Evolutionary conservation across 1,139 yeast species (phyloP).

Genomic region (Diutina neorugosa): DNA sequence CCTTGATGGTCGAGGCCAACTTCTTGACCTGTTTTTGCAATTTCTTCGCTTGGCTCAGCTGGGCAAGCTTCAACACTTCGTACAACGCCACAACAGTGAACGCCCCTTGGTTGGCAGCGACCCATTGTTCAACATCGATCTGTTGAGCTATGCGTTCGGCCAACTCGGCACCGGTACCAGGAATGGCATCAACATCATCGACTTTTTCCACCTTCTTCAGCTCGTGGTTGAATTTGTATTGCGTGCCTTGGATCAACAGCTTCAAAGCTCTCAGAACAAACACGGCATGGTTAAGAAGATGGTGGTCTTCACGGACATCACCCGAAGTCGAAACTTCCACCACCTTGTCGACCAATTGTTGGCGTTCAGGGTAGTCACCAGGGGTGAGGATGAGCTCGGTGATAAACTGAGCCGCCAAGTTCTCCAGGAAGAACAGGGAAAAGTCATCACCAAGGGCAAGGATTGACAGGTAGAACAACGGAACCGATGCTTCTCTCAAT

Average conservation of each 20-base stretch:
- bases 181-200: slow-evolving; percentile 34
- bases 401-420: slow-evolving; percentile 74
- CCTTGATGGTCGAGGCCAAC: slow-evolving; percentile 34
- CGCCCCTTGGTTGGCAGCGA: slow-evolving; percentile 74
- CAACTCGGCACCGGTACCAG: slow-evolving; percentile 51
- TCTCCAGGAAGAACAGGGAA: slow-evolving; percentile 41
- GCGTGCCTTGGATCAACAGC: slow-evolving; percentile 64
- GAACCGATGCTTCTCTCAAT: slow-evolving; percentile 52
- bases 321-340: slow-evolving; percentile 49
- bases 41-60: slow-evolving; percentile 22
- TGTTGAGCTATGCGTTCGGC: slow-evolving; percentile 39
- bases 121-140: slow-evolving; percentile 32
- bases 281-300: slow-evolving; percentile 54
- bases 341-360: slow-evolving; percentile 41
- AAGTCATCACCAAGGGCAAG: slow-evolving; percentile 25
- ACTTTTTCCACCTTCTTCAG: slow-evolving; percentile 35
- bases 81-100: slow-evolving; percentile 65
- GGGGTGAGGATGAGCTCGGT: slow-evolving; percentile 55
- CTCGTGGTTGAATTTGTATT: slow-evolving; percentile 52
- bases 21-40: slow-evolving; percentile 44
- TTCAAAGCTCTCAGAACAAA: slow-evolving; percentile 70
- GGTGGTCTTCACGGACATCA: slow-evolving; percentile 57
- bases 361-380: slow-evolving; percentile 36
- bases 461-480: slow-evolving; percentile 48
- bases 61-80: slow-evolving; percentile 27